phyloP scores from a whole-genome alignment of 1,139 yeast genomes.

The Pichia sp. region DNA sequence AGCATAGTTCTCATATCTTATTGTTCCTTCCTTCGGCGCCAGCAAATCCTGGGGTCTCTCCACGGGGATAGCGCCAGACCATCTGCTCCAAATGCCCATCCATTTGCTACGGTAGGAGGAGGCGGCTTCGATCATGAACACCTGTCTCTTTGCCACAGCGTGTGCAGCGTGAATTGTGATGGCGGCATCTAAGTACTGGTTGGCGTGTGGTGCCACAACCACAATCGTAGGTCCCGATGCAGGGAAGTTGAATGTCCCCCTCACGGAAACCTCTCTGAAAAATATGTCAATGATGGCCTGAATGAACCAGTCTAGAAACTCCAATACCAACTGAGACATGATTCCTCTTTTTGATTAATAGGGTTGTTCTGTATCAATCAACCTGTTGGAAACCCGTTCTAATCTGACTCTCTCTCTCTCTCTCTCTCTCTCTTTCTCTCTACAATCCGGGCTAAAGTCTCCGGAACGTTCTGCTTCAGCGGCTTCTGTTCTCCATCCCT shows the following conservation, averaged over 20 bases:
- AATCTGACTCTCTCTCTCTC: too few relatives aligned
- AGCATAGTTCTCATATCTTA: constrained; percentile 39
- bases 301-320: constrained; percentile 35
- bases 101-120: constrained; percentile 49
- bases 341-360: background rate
- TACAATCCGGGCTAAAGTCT: too few relatives aligned
- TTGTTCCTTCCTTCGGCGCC: constrained; percentile 43
- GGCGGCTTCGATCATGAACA: constrained; percentile 60
- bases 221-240: constrained; percentile 62
- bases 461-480: too few relatives aligned
- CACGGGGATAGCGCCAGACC: constrained; percentile 66
- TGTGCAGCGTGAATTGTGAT: constrained; percentile 54
- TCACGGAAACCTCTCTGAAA: constrained; percentile 63
- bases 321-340: constrained; percentile 19
- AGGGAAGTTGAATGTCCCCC: constrained; percentile 68
- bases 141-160: constrained; percentile 38
- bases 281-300: constrained; percentile 40
- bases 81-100: constrained; percentile 53
- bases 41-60: constrained; percentile 69
- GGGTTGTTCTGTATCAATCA: too few relatives aligned
- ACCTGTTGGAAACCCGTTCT: too few relatives aligned
- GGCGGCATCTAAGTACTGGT: constrained; percentile 73
- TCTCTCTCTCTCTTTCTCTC: too few relatives aligned
- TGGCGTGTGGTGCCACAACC: constrained; percentile 80
- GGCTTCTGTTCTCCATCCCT: background rate